Percentiles rank a stretch among this genome's conserved stretches.
These are phyloP conservation scores for Aspergillus avenaceus DNA, from an alignment of 495 filamentous ascomycete species.

Conservation along the genomic window DNA sequence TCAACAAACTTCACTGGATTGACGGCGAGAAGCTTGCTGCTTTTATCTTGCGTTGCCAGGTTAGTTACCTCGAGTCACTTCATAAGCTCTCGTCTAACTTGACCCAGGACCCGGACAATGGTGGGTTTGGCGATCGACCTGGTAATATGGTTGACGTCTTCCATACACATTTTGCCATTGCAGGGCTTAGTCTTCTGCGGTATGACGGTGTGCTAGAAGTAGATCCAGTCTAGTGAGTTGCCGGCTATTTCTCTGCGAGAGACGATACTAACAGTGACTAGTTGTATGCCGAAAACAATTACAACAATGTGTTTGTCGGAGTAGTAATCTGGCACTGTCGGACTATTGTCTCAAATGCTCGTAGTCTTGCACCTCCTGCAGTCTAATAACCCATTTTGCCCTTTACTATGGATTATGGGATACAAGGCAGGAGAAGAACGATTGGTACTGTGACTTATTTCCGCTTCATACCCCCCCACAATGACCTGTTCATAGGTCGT, in stretches of 20 bases:
- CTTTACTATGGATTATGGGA: slow-evolving; percentile 52
- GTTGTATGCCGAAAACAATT: slow-evolving; percentile 73
- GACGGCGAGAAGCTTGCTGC: slow-evolving; percentile 67
- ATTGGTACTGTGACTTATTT: slow-evolving; percentile 44
- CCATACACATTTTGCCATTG: slow-evolving; percentile 85
- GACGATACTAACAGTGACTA: slow-evolving; percentile 17
- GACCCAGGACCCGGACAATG: slow-evolving; percentile 67
- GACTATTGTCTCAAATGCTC: neutral
- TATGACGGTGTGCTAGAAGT: slow-evolving; percentile 73
- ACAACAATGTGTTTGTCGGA: slow-evolving; percentile 48
- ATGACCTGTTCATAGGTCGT: slow-evolving; percentile 32
- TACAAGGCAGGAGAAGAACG: slow-evolving; percentile 71
- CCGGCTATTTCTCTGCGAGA: neutral
- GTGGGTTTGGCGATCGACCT: slow-evolving; percentile 86
- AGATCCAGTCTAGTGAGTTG: slow-evolving; percentile 79
- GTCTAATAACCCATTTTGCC: slow-evolving; percentile 67
- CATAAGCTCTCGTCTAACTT: slow-evolving; percentile 15
- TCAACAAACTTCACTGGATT: slow-evolving; percentile 87
- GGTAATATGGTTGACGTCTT: slow-evolving; percentile 97
- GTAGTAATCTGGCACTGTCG: slow-evolving; percentile 7
- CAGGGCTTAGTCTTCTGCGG: slow-evolving; percentile 79
- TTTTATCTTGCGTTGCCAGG: slow-evolving; percentile 83
- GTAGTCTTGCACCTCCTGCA: slow-evolving; percentile 51
- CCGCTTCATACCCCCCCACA: slow-evolving; percentile 45
- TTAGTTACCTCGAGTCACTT: slow-evolving; percentile 25